Base-by-base conservation (phyloP, 202 grass and related monocot genomes). In the Eragrostis tef region DNA sequence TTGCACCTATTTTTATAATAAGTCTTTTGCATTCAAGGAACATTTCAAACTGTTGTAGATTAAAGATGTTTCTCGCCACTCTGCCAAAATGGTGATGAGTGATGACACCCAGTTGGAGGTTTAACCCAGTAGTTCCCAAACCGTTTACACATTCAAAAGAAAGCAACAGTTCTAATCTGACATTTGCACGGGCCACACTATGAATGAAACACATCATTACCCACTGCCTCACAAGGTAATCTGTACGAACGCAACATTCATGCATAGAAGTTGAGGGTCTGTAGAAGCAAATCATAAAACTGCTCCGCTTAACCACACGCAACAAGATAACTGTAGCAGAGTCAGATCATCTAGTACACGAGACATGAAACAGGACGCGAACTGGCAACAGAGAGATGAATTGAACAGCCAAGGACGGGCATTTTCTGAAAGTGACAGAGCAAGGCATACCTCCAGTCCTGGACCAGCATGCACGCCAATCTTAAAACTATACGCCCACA, bases 371-470 rank as follows among this genome's bases (percentile, higher is more conserved):
- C 49, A 58, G 54, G 27, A 51, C 20, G 66, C 29, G 31, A 67
- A 81, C 22, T 73, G 64, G 54, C 16, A 71, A 48, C 71, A 59
- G 60, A 59, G 49, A 65, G 47, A 84, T 31, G 80, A 73, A 67
- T 70, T 50, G 75, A 82, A 67, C 83, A 73, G 66, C 66, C 63
- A 53, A 43, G 65, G 47, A 20, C 77, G 39, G 3, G 71, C 48
- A 72, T 89, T 77, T 43, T 11, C 66, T 21, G 49, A 77, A 62
- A 77, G 77, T 9, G 71, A 81, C 65, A 81, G 54, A 75, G 81
- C 72, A 81, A 70, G 20, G 75, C 87, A 29, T 66, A 41, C 63
- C 75, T 84, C 68, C 67, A 65, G 7, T 3, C 2, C n/a, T 39
- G 52, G 48, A 54, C 60, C 48, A 50, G 5, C 71, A 68, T 58